Base-by-base conservation (phyloP, 768 basidiomycete genomes). In the Tricholoma furcatifolium region DNA sequence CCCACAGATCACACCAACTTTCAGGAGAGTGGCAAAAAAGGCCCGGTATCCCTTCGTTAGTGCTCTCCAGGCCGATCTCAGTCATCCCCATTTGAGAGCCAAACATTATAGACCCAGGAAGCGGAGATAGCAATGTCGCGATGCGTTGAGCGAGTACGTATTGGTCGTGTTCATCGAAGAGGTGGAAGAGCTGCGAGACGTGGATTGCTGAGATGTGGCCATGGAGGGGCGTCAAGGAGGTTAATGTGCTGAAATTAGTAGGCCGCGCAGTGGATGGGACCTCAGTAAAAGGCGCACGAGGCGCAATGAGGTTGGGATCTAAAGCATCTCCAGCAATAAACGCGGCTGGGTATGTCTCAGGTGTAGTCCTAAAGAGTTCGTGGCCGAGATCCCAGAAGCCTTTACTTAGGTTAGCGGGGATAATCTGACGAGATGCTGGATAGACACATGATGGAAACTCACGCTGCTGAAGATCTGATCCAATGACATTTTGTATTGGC, bases 331-430 rank as follows among this genome's bases (percentile, higher is more conserved):
- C 85, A 10, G 72, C 65, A 14, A 87, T 43, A 61, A 87, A 87
- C 0, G 70, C 63, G 0, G 73, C 79, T 1, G 82, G 79, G 64
- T 81, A 85, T 0, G 76, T 72, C 32, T 75, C 65, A 0, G 77
- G 74, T 0, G 71, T 80, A 3, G 78, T 72, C 42, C 65, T 73
- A 67, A 84, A 88, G 12, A 88, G 70, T 35, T 78, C 70, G 56
- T 87, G 83, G 0, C 85, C 85, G 6, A 77, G 68, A 6, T 80
- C 71, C 84, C 84, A 86, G 57, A 83, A 81, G 14, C 70, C 84
- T 85, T n/a, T n/a, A n/a, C n/a, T n/a, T n/a, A n/a, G n/a, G n/a
- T n/a, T 53, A n/a, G 7, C 20, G 10, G 17, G 31, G 8, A 31
- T 9, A 11, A 18, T 31, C n/a, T 27, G 30, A 31, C n/a, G 15